Evolutionary conservation across 208 protist genomes (phyloP), one percentile per base, ranked within the genome.

Genomic region (Blastocrithidia nonstop): DNA sequence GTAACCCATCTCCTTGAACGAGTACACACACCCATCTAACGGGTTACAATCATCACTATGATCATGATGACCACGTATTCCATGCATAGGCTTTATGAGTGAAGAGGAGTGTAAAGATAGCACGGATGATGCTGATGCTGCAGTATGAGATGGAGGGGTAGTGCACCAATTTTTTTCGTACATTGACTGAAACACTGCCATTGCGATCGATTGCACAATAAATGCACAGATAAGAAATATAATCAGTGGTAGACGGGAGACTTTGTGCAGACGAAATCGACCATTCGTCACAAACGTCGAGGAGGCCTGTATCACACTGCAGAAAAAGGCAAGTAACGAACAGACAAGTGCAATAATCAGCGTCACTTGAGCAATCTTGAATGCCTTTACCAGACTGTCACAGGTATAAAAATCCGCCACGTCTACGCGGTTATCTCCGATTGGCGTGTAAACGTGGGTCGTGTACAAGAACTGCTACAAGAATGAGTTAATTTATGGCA

Each of bases 1-100:
- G 44, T 65, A 70, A 8, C 57, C 57, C 62, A 70, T 70, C 0
- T 42, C 15, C 17, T 35, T 39, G 52, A 45, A 70, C 4, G 62
- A 64, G 17, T 17, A 3, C 13, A 70, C 37, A 43, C 62, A 70
- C 32, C 46, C 51, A 1, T 64, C 43, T 17, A 61, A 61, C 2
- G 50, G 50, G 37, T 60, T 47, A 44, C 61, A 69, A 41, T 42
- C 22, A 15, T 9, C 27, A 45, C 19, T n/a, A 22, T n/a, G 9
- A 19, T 3, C 4, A 22, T 22, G 17, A 26, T 19, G n/a, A n/a
- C n/a, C n/a, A n/a, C n/a, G n/a, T n/a, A n/a, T n/a, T n/a, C n/a
- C n/a, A n/a, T n/a, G n/a, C n/a, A n/a, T n/a, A n/a, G n/a, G n/a
- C n/a, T n/a, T n/a, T n/a, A n/a, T n/a, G n/a, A n/a, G n/a, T n/a